phyloP scores from a whole-genome alignment of 768 basidiomycete genomes.

The Suillus sp. region DNA sequence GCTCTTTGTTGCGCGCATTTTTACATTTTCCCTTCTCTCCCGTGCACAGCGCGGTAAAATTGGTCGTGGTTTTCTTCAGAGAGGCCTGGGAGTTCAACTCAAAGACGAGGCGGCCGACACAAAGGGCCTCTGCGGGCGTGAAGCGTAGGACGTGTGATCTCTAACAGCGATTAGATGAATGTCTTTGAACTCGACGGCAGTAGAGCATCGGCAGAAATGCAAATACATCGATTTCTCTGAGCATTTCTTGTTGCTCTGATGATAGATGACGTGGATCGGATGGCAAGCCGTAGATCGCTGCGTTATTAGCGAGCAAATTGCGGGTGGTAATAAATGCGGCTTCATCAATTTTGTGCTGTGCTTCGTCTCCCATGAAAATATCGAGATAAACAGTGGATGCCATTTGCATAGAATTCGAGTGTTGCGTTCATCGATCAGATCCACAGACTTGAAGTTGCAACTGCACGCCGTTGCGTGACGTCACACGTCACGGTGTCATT shows the following conservation, averaged over 20 bases:
- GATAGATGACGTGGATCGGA: conserved; percentile 39
- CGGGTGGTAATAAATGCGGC: conserved; percentile 35
- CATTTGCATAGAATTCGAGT: not conserved
- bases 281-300: conserved; percentile 45
- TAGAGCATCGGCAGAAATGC: conserved; percentile 38
- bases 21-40: conserved; percentile 48
- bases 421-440: not conserved
- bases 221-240: conserved; percentile 44
- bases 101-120: conserved; percentile 44
- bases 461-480: conserved; percentile 19
- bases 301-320: conserved; percentile 39
- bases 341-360: conserved; percentile 26
- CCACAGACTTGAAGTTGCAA: conserved; percentile 30
- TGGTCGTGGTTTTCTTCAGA: conserved; percentile 47
- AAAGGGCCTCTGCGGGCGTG: conserved; percentile 39
- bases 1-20: conserved; percentile 45
- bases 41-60: conserved; percentile 51
- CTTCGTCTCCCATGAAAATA: conserved; percentile 43
- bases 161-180: conserved; percentile 18
- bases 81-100: conserved; percentile 40
- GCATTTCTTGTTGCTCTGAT: conserved; percentile 46
- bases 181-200: conserved; percentile 7
- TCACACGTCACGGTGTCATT: conserved; percentile 26
- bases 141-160: conserved; percentile 37
- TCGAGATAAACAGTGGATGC: conserved; percentile 38